Conservation (phyloP, 2,329 filamentous ascomycete genomes). For the Grosmannia clavigera region DNA sequence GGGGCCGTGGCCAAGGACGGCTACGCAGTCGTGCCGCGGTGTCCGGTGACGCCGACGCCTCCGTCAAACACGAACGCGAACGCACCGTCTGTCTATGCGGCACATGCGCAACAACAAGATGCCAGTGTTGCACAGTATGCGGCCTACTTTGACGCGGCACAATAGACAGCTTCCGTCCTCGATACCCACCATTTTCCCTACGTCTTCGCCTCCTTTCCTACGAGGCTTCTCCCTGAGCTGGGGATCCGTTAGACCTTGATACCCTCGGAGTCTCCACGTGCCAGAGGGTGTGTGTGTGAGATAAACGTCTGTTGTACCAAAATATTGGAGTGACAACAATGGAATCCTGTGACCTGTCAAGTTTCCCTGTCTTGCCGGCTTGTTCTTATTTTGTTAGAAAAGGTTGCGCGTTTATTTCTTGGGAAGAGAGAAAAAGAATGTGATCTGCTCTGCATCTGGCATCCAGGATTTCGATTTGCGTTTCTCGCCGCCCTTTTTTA, state of each 20-base stretch:
- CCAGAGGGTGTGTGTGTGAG: slow-evolving; percentile 8
- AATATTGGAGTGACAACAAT: slow-evolving; percentile 5
- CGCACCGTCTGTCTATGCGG: slow-evolving; percentile 13
- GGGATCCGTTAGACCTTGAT: slow-evolving; percentile 10
- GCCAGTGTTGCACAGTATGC: slow-evolving; percentile 31
- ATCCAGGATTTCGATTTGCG: slow-evolving; percentile 21
- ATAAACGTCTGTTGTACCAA: slow-evolving; percentile 10
- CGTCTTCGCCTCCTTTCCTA: neutral
- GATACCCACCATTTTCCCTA: neutral
- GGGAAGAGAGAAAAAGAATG: slow-evolving; percentile 21
- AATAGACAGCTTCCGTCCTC: neutral
- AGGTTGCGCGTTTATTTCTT: slow-evolving; percentile 23
- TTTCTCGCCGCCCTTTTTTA: slow-evolving; percentile 16
- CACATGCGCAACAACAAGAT: slow-evolving; percentile 19
- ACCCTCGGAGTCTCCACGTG: slow-evolving; percentile 7
- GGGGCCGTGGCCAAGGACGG: slow-evolving; percentile 31
- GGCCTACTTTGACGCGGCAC: slow-evolving; percentile 24
- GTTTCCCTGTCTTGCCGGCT: slow-evolving; percentile 9
- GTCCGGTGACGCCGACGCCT: slow-evolving; percentile 51
- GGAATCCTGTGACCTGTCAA: slow-evolving; percentile 1
- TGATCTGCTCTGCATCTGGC: slow-evolving; percentile 29
- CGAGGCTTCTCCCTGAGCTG: slow-evolving; percentile 5
- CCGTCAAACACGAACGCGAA: slow-evolving; percentile 25
- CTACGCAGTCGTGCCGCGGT: slow-evolving; percentile 34
- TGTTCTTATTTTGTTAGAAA: slow-evolving; percentile 3